phyloP scores from a whole-genome alignment of 257 asterid species.

The Nicotiana tabacum region DNA sequence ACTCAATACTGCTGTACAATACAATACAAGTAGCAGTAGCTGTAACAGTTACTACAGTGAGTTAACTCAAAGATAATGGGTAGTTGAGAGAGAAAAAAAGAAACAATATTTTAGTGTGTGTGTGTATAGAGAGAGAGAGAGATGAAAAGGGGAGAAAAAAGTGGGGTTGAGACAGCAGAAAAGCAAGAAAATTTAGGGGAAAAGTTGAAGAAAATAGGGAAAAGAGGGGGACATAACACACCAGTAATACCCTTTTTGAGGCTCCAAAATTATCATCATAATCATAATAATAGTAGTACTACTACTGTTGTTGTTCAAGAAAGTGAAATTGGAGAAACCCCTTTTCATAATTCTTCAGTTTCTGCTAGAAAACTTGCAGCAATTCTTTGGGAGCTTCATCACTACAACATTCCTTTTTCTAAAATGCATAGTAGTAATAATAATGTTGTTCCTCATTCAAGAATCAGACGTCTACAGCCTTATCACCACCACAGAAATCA shows the following conservation, averaged over 20 bases:
- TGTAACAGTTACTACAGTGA: background rate
- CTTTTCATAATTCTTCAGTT: constrained; percentile 28
- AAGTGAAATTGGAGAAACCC: constrained; percentile 12
- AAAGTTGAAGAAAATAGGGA: constrained; percentile 80
- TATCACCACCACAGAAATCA: constrained; percentile 30
- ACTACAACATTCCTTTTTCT: constrained; percentile 43
- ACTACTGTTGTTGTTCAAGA: constrained; percentile 21
- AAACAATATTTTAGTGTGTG: constrained; percentile 18
- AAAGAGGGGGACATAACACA: constrained; percentile 74
- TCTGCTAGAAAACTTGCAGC: constrained; percentile 92
- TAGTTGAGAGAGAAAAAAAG: background rate
- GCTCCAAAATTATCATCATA: constrained; percentile 14
- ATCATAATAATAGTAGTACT: constrained; percentile 9
- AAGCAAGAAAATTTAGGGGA: constrained; percentile 65
- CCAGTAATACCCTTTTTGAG: constrained; percentile 77
- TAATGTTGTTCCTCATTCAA: constrained; percentile 35
- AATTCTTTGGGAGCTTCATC: constrained; percentile 72
- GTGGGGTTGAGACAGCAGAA: constrained; percentile 64
- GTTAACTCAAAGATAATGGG: constrained; percentile 7
- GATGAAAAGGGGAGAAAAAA: constrained; percentile 48
- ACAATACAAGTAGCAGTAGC: background rate
- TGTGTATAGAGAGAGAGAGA: constrained; percentile 39
- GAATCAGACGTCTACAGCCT: constrained; percentile 56
- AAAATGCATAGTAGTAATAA: constrained; percentile 38
- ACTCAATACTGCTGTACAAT: background rate